Evolutionary conservation across 169 alveolate species (phyloP), one percentile per base, ranked within the genome.

Genomic region (Cryptosporidium ubiquitum): DNA sequence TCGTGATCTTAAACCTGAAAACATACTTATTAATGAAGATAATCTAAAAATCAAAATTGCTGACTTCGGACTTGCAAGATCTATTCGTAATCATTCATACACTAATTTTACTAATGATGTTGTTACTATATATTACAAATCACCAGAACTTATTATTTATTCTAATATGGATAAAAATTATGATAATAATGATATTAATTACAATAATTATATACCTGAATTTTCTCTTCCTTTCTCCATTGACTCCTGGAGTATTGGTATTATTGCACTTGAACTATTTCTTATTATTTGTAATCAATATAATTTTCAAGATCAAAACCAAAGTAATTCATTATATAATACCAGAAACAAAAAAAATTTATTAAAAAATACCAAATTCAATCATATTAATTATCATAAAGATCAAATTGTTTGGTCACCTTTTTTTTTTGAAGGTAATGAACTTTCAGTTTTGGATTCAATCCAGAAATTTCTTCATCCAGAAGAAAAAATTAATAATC

Each of bases 1-100:
- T 64, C 73, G 89, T 37, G 89, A 79, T 49, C 66, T 79, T 29
- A 79, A 79, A 64, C 89, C 89, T 18, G 89, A 79, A 64, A 79
- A 79, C 42, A 79, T 79, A 60, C 89, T 79, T 64, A 18, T 79
- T 33, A 60, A 79, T 64, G 64, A 61, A 42, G 70, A 73, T 35
- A 73, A 58, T 73, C 55, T 61, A 29, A 20, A 42, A 39, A 64
- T 79, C 37, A 79, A 79, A 61, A 79, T 79, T 40, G 89, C 89
- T 2, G 89, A 79, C 44, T 79, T 79, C 61, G 89, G 89, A 26
- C 75, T 79, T 20, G 89, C 89, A 9, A 58, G 89, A 47, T 61
- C 89, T 10, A 79, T 79, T 49, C 51, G 89, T 26, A 79, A 79
- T 64, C 73, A 79, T 47, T 61, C 73, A 9, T 31, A 58, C 42